phyloP scores from a whole-genome alignment of 768 basidiomycete genomes.

The Leccinellum rugosiceps region DNA sequence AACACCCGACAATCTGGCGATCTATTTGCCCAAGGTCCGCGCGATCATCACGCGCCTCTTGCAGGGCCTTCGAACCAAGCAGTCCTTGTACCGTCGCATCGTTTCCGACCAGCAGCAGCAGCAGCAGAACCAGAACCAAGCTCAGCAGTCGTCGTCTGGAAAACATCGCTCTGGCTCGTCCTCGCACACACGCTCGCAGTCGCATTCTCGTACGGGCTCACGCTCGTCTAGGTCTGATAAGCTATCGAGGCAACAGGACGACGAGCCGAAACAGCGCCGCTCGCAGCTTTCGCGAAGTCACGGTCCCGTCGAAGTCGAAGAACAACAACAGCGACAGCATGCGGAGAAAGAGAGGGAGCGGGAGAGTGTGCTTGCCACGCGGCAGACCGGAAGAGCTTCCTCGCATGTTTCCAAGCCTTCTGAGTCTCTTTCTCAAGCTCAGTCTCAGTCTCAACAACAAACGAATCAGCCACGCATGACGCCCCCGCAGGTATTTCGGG shows the following conservation, averaged over 20 bases:
- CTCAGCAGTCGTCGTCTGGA: neutral
- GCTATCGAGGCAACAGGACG: conserved; percentile 34
- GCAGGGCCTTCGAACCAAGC: conserved; percentile 89
- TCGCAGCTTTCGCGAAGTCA: conserved; percentile 44
- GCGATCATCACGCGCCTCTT: conserved; percentile 90
- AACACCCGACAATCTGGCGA: conserved; percentile 75
- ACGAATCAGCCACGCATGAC: conserved; percentile 18
- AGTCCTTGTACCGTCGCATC: conserved; percentile 79
- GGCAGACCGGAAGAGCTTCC: conserved; percentile 40
- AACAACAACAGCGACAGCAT: conserved; percentile 1
- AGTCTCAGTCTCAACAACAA: neutral
- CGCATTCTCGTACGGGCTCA: conserved; percentile 57
- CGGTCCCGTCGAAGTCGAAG: conserved; percentile 32
- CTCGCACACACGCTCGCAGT: conserved; percentile 51
- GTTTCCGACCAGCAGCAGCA: conserved; percentile 59
- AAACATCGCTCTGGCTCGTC: conserved; percentile 46
- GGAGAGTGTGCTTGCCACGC: conserved; percentile 33
- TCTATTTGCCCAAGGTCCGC: conserved; percentile 88
- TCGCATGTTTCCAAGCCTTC: conserved; percentile 37
- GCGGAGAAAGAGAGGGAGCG: conserved; percentile 35
- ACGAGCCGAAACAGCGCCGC: conserved; percentile 44
- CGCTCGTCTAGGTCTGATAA: conserved; percentile 52
- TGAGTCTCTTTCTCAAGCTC: conserved; percentile 32
- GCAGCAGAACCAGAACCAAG: neutral
- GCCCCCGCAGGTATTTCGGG: conserved; percentile 29